Percentiles rank a stretch among this genome's conserved stretches.
phyloP scores from a whole-genome alignment of 805 yeast species.

The Cyberlindnera americana region DNA sequence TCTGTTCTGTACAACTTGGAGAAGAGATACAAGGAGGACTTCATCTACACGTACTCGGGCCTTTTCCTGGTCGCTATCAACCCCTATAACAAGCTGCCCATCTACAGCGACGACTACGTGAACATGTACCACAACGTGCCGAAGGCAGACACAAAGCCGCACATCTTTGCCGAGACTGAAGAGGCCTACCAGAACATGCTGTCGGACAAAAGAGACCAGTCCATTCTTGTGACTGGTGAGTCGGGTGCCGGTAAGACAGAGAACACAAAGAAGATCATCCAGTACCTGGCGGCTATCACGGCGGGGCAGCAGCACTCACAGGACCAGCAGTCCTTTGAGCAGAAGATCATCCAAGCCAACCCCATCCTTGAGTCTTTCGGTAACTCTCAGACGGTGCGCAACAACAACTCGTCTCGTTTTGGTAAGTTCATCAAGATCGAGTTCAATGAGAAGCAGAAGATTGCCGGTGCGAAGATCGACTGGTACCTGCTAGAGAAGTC shows the following conservation, averaged over 20 bases:
- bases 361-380: conserved; percentile 97
- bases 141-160: conserved; percentile 62
- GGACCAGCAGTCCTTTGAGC: conserved; percentile 52
- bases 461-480: conserved; percentile 88
- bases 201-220: conserved; percentile 70
- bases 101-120: conserved; percentile 61
- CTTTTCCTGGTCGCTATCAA: conserved; percentile 92
- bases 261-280: conserved; percentile 91
- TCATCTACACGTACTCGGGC: conserved; percentile 93
- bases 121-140: conserved; percentile 48
- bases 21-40: conserved; percentile 70
- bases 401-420: conserved; percentile 92
- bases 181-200: conserved; percentile 76
- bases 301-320: conserved; percentile 30
- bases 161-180: conserved; percentile 87
- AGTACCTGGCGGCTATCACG: conserved; percentile 80
- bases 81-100: conserved; percentile 75
- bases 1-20: conserved; percentile 85
- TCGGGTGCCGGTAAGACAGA: conserved; percentile 99
- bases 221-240: conserved; percentile 96
- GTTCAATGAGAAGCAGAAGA: conserved; percentile 58
- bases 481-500: conserved; percentile 94
- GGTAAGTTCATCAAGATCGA: conserved; percentile 93
- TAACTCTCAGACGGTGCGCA: conserved; percentile 91
- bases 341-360: conserved; percentile 85